Base-by-base conservation (phyloP, 2,329 filamentous ascomycete genomes). In the Ascochyta koolunga region DNA sequence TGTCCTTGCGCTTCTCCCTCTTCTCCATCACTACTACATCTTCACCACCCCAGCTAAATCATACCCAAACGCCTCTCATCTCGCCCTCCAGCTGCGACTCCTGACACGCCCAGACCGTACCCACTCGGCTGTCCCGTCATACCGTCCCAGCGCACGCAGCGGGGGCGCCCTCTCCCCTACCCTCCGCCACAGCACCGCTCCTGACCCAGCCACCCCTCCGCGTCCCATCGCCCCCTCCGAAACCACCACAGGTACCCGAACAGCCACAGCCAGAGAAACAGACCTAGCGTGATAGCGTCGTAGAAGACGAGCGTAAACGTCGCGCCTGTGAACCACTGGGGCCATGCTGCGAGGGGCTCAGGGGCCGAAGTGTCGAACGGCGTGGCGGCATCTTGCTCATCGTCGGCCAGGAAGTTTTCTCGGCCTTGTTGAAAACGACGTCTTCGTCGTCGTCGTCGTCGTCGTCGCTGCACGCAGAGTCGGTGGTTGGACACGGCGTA, bases 61-160 rank as follows among this genome's bases (percentile, higher is more conserved):
- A 69, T 54, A 2, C 68, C 67, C 45, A 64, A 21, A 46, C 67
- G 64, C 43, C 64, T 58, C 66, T 58, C 66, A 70, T 62, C 55
- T 68, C 66, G 24, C 43, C 38, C 58, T 64, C 59, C 38, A 68
- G 38, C 32, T 45, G 25, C 36, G 40, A 11, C 25, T 45, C 37
- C 49, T 41, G 11, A 27, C 18, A 6, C 39, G 10, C 25, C 41
- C 42, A 25, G 16, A 29, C 21, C 25, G 46, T 25, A n/a, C 33
- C 51, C 49, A 38, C 13, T 35, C 33, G 11, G 29, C 25, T 11
- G 27, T 52, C 33, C 31, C 41, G 16, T 41, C 54, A 11, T 27
- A 13, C 5, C 32, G 29, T 27, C 27, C 36, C 4, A 22, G 19
- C 24, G 10, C 8, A 1, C n/a, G n/a, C 24, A 41, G 11, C 4